Evolutionary conservation across 768 basidiomycete genomes (phyloP), one percentile per base, ranked within the genome.

Genomic region (Galerina sulciceps): DNA sequence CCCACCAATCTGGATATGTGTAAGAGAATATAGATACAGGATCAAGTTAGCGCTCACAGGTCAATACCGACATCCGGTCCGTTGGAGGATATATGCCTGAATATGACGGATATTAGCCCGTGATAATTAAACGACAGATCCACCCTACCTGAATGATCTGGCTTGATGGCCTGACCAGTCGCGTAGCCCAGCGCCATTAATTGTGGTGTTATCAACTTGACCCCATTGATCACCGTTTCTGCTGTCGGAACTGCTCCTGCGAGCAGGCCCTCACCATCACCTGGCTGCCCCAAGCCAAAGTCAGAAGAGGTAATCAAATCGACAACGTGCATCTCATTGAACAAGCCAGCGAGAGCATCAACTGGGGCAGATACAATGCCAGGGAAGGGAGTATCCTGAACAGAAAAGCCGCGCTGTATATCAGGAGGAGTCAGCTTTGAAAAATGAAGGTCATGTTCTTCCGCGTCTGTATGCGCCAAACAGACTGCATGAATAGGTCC

Each of bases 401-500:
- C 31, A 50, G 64, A 61, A 48, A 59, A 47, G 17, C 45, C 53
- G 26, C 46, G 49, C 34, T 51, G 13, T 15, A 51, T 48, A 35
- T 46, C 53, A 18, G 61, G 2, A 20, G 44, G 38, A 15, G 35
- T 60, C 22, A 91, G 68, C 45, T 77, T 77, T 18, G 78, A 72
- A 65, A 92, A 90, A 62, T 87, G 82, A n/a, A 80, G 75, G 22
- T 77, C 71, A 11, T 90, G 77, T 26, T 81, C 82, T 64, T 92
- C 89, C 8, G 70, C 79, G 55, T 94, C 92, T 1, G 84, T 68
- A 62, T 79, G 77, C 31, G 77, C 80, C 38, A 94, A 79, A 65
- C 89, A 93, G 18, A 93, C 91, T 0, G 90, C 92, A 65, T 88
- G 91, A 26, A 93, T 90, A 18, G 90, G 90, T 3, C 75, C 67